A percentile compares a stretch with the other conserved stretches of the same genome.
phyloP scores from a whole-genome alignment of 306 rosid species.

The Vicia sativa region DNA sequence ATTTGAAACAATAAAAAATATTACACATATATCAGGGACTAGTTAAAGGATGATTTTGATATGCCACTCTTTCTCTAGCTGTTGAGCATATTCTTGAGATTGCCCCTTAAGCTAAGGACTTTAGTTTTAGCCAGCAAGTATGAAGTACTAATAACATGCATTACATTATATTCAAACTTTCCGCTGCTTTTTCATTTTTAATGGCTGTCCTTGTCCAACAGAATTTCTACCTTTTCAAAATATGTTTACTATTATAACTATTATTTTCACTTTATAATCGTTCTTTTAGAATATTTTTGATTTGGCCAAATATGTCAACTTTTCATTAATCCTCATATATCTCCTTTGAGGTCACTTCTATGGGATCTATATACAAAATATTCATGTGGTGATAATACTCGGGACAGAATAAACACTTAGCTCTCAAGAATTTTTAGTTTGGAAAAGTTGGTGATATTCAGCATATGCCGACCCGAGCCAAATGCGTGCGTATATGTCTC shows the following conservation, averaged over 20 bases:
- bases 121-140: constrained; percentile 16
- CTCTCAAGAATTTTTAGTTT: too few species aligned
- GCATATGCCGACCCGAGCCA: too few species aligned
- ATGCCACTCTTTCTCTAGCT: constrained; percentile 8
- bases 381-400: not conserved
- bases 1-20: too few species aligned
- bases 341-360: not conserved
- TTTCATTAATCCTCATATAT: not conserved
- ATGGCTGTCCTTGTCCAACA: constrained; percentile 35
- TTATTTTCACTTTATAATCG: not conserved
- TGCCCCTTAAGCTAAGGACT: not conserved
- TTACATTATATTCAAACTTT: constrained; percentile 19
- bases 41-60: not conserved
- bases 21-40: not conserved
- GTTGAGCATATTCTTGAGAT: constrained; percentile 2
- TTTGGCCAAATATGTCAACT: not conserved
- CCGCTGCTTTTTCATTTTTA: constrained; percentile 32
- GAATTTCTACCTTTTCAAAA: constrained; percentile 20
- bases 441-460: too few species aligned
- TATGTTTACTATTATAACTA: not conserved
- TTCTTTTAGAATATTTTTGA: not conserved
- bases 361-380: constrained; percentile 4
- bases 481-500: too few species aligned
- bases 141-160: not conserved
- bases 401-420: not conserved